A percentile compares a stretch with the other conserved stretches of the same genome.
Evolutionary conservation across 73 alveolate genomes (phyloP).

Genomic region (Blepharisma stoltei): DNA sequence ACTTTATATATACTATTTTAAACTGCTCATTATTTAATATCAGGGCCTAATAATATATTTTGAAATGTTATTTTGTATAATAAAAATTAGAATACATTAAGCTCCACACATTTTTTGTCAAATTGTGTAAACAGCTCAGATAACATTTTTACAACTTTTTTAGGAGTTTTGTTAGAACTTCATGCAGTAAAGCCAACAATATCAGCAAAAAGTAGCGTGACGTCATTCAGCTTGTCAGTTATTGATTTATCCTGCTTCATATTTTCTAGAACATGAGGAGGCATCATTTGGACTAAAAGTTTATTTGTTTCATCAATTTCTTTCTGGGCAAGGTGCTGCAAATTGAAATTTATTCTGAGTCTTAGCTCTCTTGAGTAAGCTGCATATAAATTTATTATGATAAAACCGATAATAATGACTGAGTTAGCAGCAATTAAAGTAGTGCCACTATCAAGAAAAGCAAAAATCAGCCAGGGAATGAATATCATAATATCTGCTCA

Average conservation of each 20-base stretch:
- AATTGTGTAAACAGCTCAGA: constrained; percentile 87
- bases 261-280: constrained; percentile 61
- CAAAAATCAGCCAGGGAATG: not conserved
- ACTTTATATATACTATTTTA: too few species aligned
- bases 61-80: too few species aligned
- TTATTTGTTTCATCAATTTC: constrained; percentile 55
- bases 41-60: too few species aligned
- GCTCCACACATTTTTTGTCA: constrained; percentile 86
- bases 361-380: not conserved
- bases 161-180: constrained; percentile 80
- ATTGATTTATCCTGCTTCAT: constrained; percentile 58
- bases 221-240: constrained; percentile 84
- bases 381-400: not conserved
- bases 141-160: constrained; percentile 86
- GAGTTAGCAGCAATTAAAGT: not conserved
- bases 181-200: constrained; percentile 77
- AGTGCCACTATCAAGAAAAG: too few species aligned
- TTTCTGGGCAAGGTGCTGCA: constrained; percentile 45
- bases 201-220: constrained; percentile 93
- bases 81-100: too few species aligned
- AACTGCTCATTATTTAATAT: too few species aligned
- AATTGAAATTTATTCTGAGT: constrained; percentile 32
- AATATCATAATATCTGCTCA: not conserved
- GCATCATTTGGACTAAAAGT: constrained; percentile 65
- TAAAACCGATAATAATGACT: not conserved